phyloP scores from a whole-genome alignment of 148 eudicot genomes.

The Vaccinium macrocarpon region DNA sequence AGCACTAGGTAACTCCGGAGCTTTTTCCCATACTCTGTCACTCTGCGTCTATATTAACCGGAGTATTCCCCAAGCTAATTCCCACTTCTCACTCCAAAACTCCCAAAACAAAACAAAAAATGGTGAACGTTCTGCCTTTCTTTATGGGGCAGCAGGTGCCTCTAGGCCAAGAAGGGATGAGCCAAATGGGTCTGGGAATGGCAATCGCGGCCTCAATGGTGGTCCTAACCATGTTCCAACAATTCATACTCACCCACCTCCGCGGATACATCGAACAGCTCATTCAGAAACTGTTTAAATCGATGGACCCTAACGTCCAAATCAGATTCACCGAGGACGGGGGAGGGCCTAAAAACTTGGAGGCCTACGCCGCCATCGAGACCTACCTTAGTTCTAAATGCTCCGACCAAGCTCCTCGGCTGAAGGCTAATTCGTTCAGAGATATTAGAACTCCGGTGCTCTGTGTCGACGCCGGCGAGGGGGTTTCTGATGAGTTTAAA shows the following conservation, averaged over 20 bases:
- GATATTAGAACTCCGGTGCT: constrained; percentile 26
- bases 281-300: not conserved
- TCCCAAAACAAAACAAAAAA: too few species aligned
- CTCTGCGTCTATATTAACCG: not conserved
- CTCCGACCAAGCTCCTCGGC: constrained; percentile 31
- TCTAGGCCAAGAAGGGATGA: not conserved
- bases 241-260: not conserved
- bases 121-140: not conserved
- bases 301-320: constrained; percentile 30
- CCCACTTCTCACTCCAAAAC: not conserved
- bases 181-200: not conserved
- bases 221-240: not conserved
- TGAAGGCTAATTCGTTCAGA: constrained; percentile 33
- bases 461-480: constrained; percentile 41
- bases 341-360: constrained; percentile 27
- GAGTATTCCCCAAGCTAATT: not conserved
- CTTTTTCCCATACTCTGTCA: not conserved
- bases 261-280: not conserved
- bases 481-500: constrained; percentile 38
- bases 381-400: constrained; percentile 34
- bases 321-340: constrained; percentile 37
- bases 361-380: constrained; percentile 39
- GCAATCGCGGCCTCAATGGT: not conserved
- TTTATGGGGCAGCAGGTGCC: not conserved
- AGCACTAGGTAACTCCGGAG: not conserved